Evolutionary conservation across 257 asterid genomes (phyloP).

Genomic region (Striga asiatica): DNA sequence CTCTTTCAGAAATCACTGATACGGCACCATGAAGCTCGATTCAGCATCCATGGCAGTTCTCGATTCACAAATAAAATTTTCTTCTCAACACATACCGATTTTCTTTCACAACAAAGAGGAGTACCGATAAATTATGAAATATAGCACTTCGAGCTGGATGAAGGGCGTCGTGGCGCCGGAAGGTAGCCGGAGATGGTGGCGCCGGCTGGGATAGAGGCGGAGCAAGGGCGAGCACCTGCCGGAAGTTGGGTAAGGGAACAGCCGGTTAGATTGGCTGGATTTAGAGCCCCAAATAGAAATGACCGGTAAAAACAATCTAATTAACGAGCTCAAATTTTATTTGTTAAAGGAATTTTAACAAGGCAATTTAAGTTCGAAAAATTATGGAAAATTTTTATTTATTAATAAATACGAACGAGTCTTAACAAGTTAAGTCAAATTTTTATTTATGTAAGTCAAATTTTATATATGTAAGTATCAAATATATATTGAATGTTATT

Average conservation of each 20-base stretch:
- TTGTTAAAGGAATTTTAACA: too few species aligned
- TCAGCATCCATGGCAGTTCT: background rate
- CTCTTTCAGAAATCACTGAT: background rate
- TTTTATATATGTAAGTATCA: too few species aligned
- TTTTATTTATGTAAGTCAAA: too few species aligned
- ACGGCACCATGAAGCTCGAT: background rate
- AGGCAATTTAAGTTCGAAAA: too few species aligned
- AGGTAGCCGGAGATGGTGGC: slow-evolving; percentile 9
- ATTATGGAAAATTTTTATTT: too few species aligned
- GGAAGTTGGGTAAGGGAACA: slow-evolving; percentile 13
- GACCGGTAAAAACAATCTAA: background rate
- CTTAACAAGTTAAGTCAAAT: too few species aligned
- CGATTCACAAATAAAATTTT: background rate
- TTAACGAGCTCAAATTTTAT: too few species aligned
- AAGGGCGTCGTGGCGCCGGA: background rate
- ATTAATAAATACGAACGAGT: too few species aligned
- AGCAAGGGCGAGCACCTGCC: background rate
- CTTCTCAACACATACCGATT: background rate
- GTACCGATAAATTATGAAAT: background rate
- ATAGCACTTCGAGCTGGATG: background rate
- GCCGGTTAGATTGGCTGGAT: slow-evolving; percentile 9
- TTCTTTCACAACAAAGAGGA: background rate
- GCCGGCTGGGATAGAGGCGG: slow-evolving; percentile 9
- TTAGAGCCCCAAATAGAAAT: background rate
- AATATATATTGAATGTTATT: too few species aligned